Base-by-base conservation (phyloP, 768 basidiomycete genomes). In the Tricholoma sp. region DNA sequence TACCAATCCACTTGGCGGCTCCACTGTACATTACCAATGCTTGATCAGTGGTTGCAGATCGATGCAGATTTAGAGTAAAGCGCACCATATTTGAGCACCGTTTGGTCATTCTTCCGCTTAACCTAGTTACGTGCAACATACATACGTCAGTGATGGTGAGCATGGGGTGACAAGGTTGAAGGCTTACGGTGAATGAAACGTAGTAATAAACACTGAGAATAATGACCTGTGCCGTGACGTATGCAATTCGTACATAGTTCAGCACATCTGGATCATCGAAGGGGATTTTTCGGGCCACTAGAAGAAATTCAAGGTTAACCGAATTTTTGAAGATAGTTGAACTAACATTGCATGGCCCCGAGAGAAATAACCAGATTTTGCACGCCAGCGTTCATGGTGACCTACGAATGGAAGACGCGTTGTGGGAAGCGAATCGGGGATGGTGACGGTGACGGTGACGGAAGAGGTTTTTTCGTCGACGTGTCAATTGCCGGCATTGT, bases 31-130 rank as follows among this genome's bases (percentile, higher is more conserved):
- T 27, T 35, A 18, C 56, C 5, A 41, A 56, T 45, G 14, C 61
- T 52, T 57, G 57, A 35, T 10, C 2, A 66, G 50, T 51, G 50
- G 2, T 34, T 8, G 35, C n/a, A 10, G 16, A 55, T 16, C 35
- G 16, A 19, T 5, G 39, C 12, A 31, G 29, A 34, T 49, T 19
- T n/a, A 58, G 16, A 50, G 27, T 47, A 43, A 43, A 24, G 52
- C 47, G 5, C 18, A 88, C 91, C 91, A 74, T 96, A 99, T 83
- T 97, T 99, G 66, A 99, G 78, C 24, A 96, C 91, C 1, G 93
- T 93, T 71, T 88, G 83, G 75, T 99, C 96, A 66, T 98, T 98
- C 84, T 94, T 95, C 66, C 82, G 74, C 80, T 91, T 95, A 73
- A 98, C 85, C 92, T 97, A 61, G 18, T 49, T 59, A 56, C 29